phyloP scores from a whole-genome alignment of 2,329 filamentous ascomycete species.

The Westerdykella sp. region DNA sequence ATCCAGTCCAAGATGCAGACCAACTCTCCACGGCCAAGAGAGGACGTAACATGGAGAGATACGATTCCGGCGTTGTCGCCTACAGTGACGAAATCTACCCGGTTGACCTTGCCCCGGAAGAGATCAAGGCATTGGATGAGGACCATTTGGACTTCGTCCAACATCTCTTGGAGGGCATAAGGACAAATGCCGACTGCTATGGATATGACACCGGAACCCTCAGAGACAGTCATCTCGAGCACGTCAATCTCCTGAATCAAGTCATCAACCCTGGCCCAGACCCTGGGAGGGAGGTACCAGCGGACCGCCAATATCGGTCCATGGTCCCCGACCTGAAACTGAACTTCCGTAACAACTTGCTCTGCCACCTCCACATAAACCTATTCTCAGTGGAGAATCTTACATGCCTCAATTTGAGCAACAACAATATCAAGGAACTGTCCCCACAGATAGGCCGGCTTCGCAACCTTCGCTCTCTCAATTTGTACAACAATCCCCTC shows the following conservation, averaged over 20 bases:
- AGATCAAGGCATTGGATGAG: neutral
- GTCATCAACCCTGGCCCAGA: conserved; percentile 21
- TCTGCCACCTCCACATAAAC: conserved; percentile 14
- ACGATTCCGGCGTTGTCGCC: conserved; percentile 9
- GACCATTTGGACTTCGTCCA: neutral
- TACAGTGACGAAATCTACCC: neutral
- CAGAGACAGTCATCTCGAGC: conserved; percentile 18
- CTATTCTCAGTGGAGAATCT: conserved; percentile 24
- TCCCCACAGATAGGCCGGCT: conserved; percentile 22
- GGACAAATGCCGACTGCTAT: conserved; percentile 13
- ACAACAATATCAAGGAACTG: conserved; percentile 23
- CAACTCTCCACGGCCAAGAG: neutral
- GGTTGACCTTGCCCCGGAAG: neutral
- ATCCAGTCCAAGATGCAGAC: neutral
- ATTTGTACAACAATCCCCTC: conserved; percentile 21
- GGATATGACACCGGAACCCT: conserved; percentile 11
- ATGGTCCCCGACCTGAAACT: conserved; percentile 23
- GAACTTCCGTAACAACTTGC: conserved; percentile 17
- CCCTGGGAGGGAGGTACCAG: conserved; percentile 19
- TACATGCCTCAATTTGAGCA: conserved; percentile 17
- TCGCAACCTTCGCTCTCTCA: conserved; percentile 13
- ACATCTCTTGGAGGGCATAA: conserved; percentile 6
- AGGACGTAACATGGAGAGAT: conserved; percentile 22
- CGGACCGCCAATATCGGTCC: conserved; percentile 25
- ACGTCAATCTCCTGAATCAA: conserved; percentile 19